Evolutionary conservation across 257 asterid genomes (phyloP).

Genomic region (Osmanthus fragrans): DNA sequence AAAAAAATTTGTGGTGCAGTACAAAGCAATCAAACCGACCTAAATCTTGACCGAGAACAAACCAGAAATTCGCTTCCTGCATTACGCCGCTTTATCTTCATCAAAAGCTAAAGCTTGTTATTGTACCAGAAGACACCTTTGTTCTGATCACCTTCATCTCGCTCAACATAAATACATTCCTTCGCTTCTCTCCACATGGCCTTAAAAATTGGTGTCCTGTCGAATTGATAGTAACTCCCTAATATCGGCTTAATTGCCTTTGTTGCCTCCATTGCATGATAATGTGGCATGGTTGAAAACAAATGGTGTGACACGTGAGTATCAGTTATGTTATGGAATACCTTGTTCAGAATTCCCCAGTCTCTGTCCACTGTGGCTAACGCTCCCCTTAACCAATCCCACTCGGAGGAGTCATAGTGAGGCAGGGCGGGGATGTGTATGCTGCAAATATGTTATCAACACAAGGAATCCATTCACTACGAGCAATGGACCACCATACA

Average conservation of each 20-base stretch:
- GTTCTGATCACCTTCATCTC: constrained; percentile 54
- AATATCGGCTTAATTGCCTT: constrained; percentile 72
- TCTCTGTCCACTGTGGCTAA: constrained; percentile 76
- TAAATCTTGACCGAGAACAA: constrained; percentile 29
- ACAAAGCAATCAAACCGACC: constrained; percentile 17
- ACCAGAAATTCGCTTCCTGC: constrained; percentile 18
- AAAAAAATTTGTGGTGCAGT: background rate
- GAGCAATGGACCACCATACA: constrained; percentile 64
- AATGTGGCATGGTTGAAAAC: constrained; percentile 87
- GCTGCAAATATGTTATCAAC: constrained; percentile 78
- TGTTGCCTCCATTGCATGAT: constrained; percentile 84
- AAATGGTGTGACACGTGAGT: constrained; percentile 85
- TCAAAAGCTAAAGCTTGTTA: constrained; percentile 56
- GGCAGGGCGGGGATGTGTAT: constrained; percentile 80
- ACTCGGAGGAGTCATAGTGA: constrained; percentile 73
- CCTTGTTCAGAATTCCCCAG: constrained; percentile 67
- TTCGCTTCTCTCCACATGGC: constrained; percentile 76
- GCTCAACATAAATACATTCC: constrained; percentile 77
- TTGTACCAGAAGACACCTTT: constrained; percentile 82
- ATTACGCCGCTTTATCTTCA: background rate
- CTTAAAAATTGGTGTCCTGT: constrained; percentile 58
- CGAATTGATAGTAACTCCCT: constrained; percentile 74
- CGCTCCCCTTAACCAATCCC: constrained; percentile 92
- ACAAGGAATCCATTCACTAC: constrained; percentile 79
- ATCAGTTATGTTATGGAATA: constrained; percentile 76